Percentiles rank a stretch among this genome's conserved stretches.
These are phyloP conservation scores for Pulicaria dysenterica DNA, from an alignment of 129 eudicot genomes.

Conservation along the genomic window DNA sequence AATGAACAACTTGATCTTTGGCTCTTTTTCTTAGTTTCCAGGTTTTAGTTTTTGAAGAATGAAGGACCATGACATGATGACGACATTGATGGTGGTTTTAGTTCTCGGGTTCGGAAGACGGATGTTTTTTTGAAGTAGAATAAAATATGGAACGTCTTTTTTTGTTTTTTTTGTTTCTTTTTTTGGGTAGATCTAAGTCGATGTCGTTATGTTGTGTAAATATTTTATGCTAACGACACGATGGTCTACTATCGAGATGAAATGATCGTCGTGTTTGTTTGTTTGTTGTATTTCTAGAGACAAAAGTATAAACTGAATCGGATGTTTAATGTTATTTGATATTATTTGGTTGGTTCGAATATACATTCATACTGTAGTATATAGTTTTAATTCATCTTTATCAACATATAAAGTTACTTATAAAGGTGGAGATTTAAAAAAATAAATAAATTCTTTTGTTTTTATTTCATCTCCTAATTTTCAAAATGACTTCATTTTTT, in stretches of 20 bases:
- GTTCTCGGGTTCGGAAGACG: background rate
- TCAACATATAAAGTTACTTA: no score
- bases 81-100: background rate
- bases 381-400: no score
- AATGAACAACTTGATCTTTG: slow-evolving; percentile 27
- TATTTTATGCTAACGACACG: slow-evolving; percentile 41
- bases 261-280: slow-evolving; percentile 26
- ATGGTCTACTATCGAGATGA: slow-evolving; percentile 35
- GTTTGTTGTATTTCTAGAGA: slow-evolving; percentile 19
- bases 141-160: slow-evolving; percentile 29
- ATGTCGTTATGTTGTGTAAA: slow-evolving; percentile 43
- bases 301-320: slow-evolving; percentile 20
- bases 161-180: slow-evolving; percentile 14
- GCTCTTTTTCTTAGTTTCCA: slow-evolving; percentile 22
- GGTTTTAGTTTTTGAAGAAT: slow-evolving; percentile 32
- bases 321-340: background rate
- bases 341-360: background rate
- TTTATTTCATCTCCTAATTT: no score
- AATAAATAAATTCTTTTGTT: no score
- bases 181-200: slow-evolving; percentile 34
- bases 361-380: no score
- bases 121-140: slow-evolving; percentile 27
- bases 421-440: no score
- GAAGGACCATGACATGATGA: background rate
- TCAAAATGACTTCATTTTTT: background rate